A percentile compares a stretch with the other conserved stretches of the same genome.
Conservation (phyloP, 345 rosid genomes). For the Eutrema yunnanense region DNA sequence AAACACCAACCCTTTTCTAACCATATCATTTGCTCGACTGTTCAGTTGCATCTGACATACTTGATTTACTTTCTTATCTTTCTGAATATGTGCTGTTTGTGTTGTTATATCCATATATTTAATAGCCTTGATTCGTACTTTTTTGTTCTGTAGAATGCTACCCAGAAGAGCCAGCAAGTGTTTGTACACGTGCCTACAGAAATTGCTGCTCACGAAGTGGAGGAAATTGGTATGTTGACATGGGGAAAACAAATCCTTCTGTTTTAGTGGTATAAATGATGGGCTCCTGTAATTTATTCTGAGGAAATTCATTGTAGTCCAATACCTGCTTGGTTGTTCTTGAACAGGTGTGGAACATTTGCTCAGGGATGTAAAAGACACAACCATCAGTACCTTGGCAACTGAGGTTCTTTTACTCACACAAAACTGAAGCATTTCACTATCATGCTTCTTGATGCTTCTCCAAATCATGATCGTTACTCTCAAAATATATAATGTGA, state of each 20-base stretch:
- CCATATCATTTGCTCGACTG: background rate
- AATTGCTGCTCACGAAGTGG: conserved; percentile 84
- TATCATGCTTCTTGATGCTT: background rate
- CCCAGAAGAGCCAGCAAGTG: conserved; percentile 86
- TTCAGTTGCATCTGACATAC: background rate
- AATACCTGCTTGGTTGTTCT: background rate
- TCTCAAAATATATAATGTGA: background rate
- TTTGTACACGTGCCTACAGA: conserved; percentile 77
- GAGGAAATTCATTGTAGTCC: background rate
- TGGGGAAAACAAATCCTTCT: background rate
- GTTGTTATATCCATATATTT: background rate
- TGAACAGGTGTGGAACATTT: conserved; percentile 46
- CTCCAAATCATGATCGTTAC: background rate
- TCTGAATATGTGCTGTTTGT: background rate
- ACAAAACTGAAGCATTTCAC: background rate
- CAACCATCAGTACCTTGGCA: conserved; percentile 33
- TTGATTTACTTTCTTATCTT: background rate
- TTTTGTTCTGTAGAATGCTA: conserved; percentile 52
- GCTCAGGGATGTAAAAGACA: conserved; percentile 34
- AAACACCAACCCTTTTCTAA: background rate
- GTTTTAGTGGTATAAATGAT: background rate
- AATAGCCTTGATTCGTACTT: background rate
- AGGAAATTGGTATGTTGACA: conserved; percentile 70
- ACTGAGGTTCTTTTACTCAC: conserved; percentile 40
- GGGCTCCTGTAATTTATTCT: background rate